Percentiles rank a stretch among this genome's conserved stretches.
These are phyloP conservation scores for Pyrus communis DNA, from an alignment of 306 rosid species.

Conservation along the genomic window DNA sequence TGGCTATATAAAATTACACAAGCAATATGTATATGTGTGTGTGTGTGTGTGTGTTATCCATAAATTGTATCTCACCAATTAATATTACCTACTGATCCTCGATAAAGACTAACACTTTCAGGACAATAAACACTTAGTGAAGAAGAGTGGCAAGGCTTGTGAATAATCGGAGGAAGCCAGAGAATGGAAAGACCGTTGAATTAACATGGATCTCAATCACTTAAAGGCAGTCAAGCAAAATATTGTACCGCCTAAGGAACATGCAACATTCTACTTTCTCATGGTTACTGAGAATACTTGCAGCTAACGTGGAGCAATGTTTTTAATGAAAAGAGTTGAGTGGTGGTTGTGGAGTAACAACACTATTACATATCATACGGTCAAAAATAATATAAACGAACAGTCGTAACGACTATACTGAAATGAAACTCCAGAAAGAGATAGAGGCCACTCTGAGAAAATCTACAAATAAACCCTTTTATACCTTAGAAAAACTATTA, in stretches of 20 bases:
- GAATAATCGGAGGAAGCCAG: neutral
- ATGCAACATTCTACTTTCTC: neutral
- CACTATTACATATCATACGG: neutral
- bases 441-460: neutral
- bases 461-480: neutral
- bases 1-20: neutral
- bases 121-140: neutral
- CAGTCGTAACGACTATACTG: neutral
- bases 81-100: neutral
- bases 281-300: neutral
- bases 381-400: neutral
- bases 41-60: neutral
- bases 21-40: too few species aligned
- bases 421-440: neutral
- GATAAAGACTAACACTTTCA: neutral
- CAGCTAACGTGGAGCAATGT: neutral
- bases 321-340: neutral
- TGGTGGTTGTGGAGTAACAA: neutral
- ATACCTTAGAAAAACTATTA: slow-evolving; percentile 84
- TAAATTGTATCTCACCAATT: neutral
- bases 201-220: neutral
- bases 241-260: neutral
- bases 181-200: neutral
- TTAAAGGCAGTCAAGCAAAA: neutral
- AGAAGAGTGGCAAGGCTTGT: neutral